Percentiles rank a stretch among this genome's conserved stretches.
These are phyloP conservation scores for Hypomyces rosellus DNA, from an alignment of 2,329 filamentous ascomycete species.

Conservation along the genomic window DNA sequence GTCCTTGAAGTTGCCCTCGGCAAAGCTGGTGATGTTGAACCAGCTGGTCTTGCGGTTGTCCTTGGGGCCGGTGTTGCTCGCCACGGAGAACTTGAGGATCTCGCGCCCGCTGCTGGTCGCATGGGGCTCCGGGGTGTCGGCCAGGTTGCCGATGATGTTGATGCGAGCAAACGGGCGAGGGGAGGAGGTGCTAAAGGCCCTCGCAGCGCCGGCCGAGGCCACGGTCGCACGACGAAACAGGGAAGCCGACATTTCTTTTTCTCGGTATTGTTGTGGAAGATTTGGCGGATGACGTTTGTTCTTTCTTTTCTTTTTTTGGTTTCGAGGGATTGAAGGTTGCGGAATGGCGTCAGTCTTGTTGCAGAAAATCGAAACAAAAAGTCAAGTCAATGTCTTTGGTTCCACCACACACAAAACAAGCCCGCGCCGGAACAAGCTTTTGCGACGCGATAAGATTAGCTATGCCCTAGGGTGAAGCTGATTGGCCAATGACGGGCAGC, in stretches of 20 bases:
- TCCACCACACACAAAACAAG: no score
- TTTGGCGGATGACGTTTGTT: slow-evolving; percentile 2
- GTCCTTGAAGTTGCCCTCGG: slow-evolving; percentile 63
- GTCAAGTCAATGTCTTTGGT: no score
- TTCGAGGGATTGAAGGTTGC: no score
- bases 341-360: no score
- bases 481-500: background rate
- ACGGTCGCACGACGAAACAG: slow-evolving; percentile 47
- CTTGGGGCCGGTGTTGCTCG: slow-evolving; percentile 56
- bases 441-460: slow-evolving; percentile 2
- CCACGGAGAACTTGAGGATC: slow-evolving; percentile 71
- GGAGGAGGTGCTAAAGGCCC: slow-evolving; percentile 71
- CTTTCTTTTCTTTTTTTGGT: background rate
- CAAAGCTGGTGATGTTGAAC: slow-evolving; percentile 75
- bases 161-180: slow-evolving; percentile 67
- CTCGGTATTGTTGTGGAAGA: slow-evolving; percentile 7
- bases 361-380: no score
- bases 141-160: slow-evolving; percentile 81
- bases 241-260: slow-evolving; percentile 37
- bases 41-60: slow-evolving; percentile 76
- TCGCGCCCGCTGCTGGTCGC: slow-evolving; percentile 65
- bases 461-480: background rate
- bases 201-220: slow-evolving; percentile 44
- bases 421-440: background rate
- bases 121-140: slow-evolving; percentile 67